These are phyloP conservation scores for Candida mattraensis DNA, from an alignment of 805 yeast species.

Conservation along the genomic window DNA sequence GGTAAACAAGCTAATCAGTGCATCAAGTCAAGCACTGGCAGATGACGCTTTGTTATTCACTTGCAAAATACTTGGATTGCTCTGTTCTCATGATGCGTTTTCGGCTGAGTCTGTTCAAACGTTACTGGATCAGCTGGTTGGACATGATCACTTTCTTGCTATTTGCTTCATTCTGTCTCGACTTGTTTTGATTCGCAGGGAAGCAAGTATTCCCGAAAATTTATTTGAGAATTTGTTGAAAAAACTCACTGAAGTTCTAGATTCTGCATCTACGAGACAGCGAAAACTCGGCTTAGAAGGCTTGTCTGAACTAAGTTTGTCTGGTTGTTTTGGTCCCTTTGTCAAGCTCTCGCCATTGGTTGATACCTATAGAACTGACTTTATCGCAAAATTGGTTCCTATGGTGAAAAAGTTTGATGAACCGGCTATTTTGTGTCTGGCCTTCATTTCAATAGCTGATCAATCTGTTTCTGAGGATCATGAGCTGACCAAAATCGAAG, in stretches of 20 bases:
- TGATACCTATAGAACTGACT: conserved; percentile 19
- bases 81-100: conserved; percentile 38
- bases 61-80: conserved; percentile 30
- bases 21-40: conserved; percentile 21
- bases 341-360: conserved; percentile 22
- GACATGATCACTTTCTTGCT: conserved; percentile 28
- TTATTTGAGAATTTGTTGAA: conserved; percentile 13
- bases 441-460: conserved; percentile 48
- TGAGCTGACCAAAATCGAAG: conserved; percentile 35
- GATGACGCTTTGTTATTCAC: conserved; percentile 24
- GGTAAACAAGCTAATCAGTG: conserved; percentile 15
- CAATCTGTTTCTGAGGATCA: conserved; percentile 21
- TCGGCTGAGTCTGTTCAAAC: conserved; percentile 13
- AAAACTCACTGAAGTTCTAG: conserved; percentile 26
- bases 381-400: conserved; percentile 34
- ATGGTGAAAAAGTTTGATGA: conserved; percentile 60
- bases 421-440: conserved; percentile 53
- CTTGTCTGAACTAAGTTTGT: conserved; percentile 44
- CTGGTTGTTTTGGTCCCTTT: conserved; percentile 45
- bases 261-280: conserved; percentile 18
- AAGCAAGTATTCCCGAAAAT: conserved; percentile 14
- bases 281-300: conserved; percentile 37
- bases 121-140: conserved; percentile 10
- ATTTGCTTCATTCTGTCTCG: conserved; percentile 49
- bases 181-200: conserved; percentile 36